Evolutionary conservation across 1,284 basidiomycete species (phyloP).

Genomic region (Pulchroboletus neoregius): DNA sequence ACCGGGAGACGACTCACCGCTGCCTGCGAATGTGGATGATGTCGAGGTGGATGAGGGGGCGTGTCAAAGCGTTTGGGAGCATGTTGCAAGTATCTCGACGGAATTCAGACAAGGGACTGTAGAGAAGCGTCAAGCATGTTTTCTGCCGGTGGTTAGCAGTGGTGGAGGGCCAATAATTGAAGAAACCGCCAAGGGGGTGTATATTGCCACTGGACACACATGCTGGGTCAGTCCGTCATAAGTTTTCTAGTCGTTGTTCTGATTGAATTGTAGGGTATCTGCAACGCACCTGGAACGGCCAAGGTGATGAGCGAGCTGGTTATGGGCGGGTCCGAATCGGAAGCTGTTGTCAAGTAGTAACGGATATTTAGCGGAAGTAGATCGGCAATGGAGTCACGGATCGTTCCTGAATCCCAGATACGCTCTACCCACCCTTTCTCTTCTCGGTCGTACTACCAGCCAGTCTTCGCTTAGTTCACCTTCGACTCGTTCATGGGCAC

Average conservation of each 20-base stretch:
- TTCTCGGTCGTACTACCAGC: no score
- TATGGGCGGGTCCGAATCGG: slow-evolving; percentile 53
- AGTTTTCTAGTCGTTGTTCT: no score
- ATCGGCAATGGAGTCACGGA: slow-evolving; percentile 10
- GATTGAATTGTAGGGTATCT: slow-evolving; percentile 54
- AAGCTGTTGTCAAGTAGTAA: background rate
- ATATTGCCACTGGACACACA: slow-evolving; percentile 65
- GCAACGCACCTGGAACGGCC: slow-evolving; percentile 68
- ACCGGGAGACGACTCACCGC: slow-evolving; percentile 54
- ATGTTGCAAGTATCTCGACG: slow-evolving; percentile 55
- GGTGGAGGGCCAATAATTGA: slow-evolving; percentile 62
- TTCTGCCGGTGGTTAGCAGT: slow-evolving; percentile 51
- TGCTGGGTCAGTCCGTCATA: slow-evolving; percentile 49
- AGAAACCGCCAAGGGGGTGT: slow-evolving; percentile 50
- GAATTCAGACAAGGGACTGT: slow-evolving; percentile 50
- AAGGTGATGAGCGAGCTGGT: slow-evolving; percentile 56
- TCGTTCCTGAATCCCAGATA: slow-evolving; percentile 21
- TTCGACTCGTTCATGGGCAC: background rate
- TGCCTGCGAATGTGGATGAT: slow-evolving; percentile 60
- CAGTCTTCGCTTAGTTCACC: background rate
- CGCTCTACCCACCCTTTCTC: no score
- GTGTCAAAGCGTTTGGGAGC: slow-evolving; percentile 51
- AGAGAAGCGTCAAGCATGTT: slow-evolving; percentile 63
- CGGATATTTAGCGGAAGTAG: slow-evolving; percentile 21
- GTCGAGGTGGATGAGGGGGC: slow-evolving; percentile 51